A percentile compares a stretch with the other conserved stretches of the same genome.
Evolutionary conservation across 139 green algal species (phyloP).

Genomic region (Mychonastes homosphaera): DNA sequence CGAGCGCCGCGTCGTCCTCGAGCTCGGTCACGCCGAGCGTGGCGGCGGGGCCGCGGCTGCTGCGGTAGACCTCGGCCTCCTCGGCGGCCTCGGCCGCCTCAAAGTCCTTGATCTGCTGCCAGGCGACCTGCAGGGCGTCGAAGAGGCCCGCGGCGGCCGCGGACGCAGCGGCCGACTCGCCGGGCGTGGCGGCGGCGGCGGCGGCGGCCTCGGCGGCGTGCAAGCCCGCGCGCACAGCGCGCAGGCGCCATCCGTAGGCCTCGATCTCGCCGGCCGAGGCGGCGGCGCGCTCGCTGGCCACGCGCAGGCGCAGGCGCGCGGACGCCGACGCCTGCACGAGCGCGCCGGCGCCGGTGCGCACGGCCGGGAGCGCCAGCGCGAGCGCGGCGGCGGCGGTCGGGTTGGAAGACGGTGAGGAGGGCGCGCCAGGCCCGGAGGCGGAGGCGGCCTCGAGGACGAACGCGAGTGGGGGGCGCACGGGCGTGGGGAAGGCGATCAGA

Average conservation of each 20-base stretch:
- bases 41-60: not conserved
- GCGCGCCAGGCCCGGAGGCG: not conserved
- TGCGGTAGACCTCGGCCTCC: constrained; percentile 41
- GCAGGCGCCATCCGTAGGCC: constrained; percentile 36
- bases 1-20: constrained; percentile 65
- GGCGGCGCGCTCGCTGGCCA: no score
- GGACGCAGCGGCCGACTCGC: not conserved
- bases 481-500: constrained; percentile 25
- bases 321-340: not conserved
- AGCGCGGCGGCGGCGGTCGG: no score
- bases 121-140: constrained; percentile 26
- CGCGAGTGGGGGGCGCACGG: not conserved
- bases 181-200: constrained; percentile 2
- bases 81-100: constrained; percentile 45
- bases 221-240: constrained; percentile 36
- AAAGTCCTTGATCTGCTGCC: constrained; percentile 20
- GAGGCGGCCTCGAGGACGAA: not conserved
- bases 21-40: not conserved
- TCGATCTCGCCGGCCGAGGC: constrained; percentile 28
- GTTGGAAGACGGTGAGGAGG: no score
- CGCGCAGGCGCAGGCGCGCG: not conserved
- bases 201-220: constrained; percentile 25
- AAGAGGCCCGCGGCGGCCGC: constrained; percentile 6
- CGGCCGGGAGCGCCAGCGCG: no score
- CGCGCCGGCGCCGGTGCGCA: not conserved